Percentiles rank a stretch among this genome's conserved stretches.
Conservation (phyloP, 768 basidiomycete genomes). For the Phlegmacium glaucopus region DNA sequence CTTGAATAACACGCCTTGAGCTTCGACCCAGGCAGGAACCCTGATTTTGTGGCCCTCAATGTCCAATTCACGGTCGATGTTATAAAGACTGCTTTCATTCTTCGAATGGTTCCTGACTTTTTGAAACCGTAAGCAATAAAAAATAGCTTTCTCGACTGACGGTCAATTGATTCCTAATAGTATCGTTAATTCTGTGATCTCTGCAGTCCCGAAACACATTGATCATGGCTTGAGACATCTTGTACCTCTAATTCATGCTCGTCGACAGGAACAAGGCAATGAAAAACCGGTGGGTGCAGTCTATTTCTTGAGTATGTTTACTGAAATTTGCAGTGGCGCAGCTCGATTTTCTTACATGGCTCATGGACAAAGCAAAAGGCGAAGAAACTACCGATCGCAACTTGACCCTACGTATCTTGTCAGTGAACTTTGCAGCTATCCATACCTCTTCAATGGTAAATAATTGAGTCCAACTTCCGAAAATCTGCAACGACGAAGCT, state of each 20-base stretch:
- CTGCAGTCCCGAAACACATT: constrained; percentile 1
- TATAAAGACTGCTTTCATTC: not conserved
- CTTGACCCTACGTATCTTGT: constrained; percentile 27
- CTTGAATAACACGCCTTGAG: not conserved
- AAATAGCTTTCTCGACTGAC: not conserved
- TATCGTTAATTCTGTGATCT: constrained; percentile 5
- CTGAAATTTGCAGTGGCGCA: not conserved
- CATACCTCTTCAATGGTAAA: constrained; percentile 39
- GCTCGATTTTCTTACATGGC: constrained; percentile 20
- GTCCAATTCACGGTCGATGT: not conserved
- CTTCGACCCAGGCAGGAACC: not conserved
- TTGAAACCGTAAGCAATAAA: not conserved
- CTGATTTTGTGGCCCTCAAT: not conserved
- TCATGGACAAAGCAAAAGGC: constrained; percentile 21
- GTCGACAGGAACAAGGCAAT: constrained; percentile 3
- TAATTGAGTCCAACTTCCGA: not conserved
- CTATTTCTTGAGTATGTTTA: not conserved
- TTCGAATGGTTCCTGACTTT: not conserved
- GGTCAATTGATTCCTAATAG: not conserved
- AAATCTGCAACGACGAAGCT: not conserved
- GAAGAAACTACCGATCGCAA: constrained; percentile 19
- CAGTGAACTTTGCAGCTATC: constrained; percentile 37
- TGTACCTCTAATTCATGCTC: constrained; percentile 1
- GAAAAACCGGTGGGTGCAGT: constrained; percentile 5
- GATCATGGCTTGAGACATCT: constrained; percentile 4